Base-by-base conservation (phyloP, 805 yeast species). In the Saccharomycopsis olivae region DNA sequence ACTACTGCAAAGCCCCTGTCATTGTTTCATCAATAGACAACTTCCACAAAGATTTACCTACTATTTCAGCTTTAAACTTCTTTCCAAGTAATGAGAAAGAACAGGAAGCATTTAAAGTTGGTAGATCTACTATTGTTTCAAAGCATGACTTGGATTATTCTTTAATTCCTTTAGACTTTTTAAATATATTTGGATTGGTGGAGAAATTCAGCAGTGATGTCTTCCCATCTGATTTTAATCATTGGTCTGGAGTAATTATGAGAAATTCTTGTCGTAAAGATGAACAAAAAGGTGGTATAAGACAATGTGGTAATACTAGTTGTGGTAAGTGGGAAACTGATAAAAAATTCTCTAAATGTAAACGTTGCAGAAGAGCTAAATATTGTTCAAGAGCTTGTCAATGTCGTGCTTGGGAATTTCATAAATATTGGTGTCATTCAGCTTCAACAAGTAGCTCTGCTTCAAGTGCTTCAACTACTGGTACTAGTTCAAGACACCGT, bases 231-330 rank as follows among this genome's bases (percentile, higher is more conserved):
- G 96, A 88, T 50, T 75, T 87, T 66, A 79, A 82, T 50, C 87
- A 88, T 59, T 89, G 98, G 98, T 85, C 96, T 2, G 92, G 95
- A 3, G 95, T 89, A n/a, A 86, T 88, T 29, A 92, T 92, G 88
- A 69, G 97, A 40, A 92, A 92, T 58, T 87, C 95, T 1, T 89
- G 96, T 56, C 72, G 96, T 42, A 78, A 88, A 53, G 92, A 89
- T 56, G 96, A 88, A 54, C 58, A 69, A 32, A 71, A 80, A 43
- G 89, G 89, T 14, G 96, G 96, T 1, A 81, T 89, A 23, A 70
- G 97, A 39, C 97, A 92, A 60, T 89, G 98, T 59, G 96, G 96
- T 1, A 80, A 79, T 56, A 82, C 87, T 50, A 81, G 76, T 20
- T 89, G 98, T 61, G 96, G 96, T 9, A 78, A 71, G 54, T 89